A percentile compares a stretch with the other conserved stretches of the same genome.
Conservation (phyloP, 2,329 filamentous ascomycete species). For the Penicillium occitanis region DNA sequence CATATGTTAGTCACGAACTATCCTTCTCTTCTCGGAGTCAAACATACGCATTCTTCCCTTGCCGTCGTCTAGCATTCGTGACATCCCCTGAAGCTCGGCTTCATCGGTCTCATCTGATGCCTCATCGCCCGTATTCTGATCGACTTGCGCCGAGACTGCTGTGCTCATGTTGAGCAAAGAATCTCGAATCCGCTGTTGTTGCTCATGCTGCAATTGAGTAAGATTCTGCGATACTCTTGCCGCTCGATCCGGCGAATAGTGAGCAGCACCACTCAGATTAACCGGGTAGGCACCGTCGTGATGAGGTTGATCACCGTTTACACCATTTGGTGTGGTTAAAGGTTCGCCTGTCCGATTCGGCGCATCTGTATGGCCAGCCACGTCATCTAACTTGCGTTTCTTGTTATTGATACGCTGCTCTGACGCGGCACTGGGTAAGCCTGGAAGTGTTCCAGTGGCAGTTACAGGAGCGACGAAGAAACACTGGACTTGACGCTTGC, state of each 20-base stretch:
- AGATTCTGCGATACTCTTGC: background rate
- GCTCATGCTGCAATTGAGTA: slow-evolving; percentile 2
- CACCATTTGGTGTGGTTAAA: background rate
- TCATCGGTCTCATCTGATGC: slow-evolving; percentile 24
- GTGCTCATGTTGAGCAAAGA: slow-evolving; percentile 18
- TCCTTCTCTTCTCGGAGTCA: background rate
- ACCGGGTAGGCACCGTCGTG: background rate
- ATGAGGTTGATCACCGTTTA: background rate
- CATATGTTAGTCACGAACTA: background rate
- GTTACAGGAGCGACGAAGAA: slow-evolving; percentile 48
- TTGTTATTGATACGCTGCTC: slow-evolving; percentile 18
- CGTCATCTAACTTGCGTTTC: slow-evolving; percentile 12
- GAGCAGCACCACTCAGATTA: background rate
- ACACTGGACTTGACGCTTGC: slow-evolving; percentile 53
- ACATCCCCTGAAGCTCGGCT: slow-evolving; percentile 49
- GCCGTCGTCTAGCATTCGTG: slow-evolving; percentile 65
- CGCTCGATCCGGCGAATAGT: background rate
- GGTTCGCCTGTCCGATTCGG: background rate
- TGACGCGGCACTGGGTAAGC: background rate
- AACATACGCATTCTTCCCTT: slow-evolving; percentile 42
- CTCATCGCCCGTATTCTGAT: slow-evolving; percentile 8
- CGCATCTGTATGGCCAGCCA: background rate
- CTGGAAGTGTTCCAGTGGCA: slow-evolving; percentile 24
- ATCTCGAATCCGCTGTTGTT: slow-evolving; percentile 17
- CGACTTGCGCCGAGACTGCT: slow-evolving; percentile 1